phyloP scores from a whole-genome alignment of 164 flowering plant genomes.

The Protea cynaroides region DNA sequence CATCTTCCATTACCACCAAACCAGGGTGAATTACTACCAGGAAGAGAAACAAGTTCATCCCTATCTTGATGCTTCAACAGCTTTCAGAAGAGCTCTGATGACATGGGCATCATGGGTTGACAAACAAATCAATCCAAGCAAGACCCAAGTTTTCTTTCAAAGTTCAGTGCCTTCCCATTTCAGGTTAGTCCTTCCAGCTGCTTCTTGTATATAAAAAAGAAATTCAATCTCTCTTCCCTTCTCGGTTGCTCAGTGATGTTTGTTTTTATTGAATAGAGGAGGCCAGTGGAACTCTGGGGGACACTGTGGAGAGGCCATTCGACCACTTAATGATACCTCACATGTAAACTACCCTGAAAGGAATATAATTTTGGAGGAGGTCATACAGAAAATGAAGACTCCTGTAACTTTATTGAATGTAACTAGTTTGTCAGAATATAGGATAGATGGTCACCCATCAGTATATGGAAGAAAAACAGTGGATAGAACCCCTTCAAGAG shows the following conservation, averaged over 20 bases:
- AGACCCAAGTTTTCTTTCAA: slow-evolving; percentile 79
- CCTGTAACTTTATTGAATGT: slow-evolving; percentile 67
- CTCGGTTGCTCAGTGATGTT: background rate
- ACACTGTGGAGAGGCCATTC: slow-evolving; percentile 63
- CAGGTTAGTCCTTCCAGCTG: slow-evolving; percentile 37
- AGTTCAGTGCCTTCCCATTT: slow-evolving; percentile 88
- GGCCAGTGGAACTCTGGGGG: slow-evolving; percentile 95
- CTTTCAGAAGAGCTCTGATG: slow-evolving; percentile 63
- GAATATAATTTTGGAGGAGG: slow-evolving; percentile 56
- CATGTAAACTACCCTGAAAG: slow-evolving; percentile 33
- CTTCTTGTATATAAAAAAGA: background rate
- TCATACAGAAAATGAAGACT: slow-evolving; percentile 68
- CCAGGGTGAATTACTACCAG: slow-evolving; percentile 83
- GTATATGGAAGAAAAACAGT: slow-evolving; percentile 51
- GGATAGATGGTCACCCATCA: slow-evolving; percentile 97
- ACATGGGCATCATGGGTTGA: slow-evolving; percentile 98
- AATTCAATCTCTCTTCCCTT: background rate
- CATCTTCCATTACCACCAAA: background rate
- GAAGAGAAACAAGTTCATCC: slow-evolving; percentile 67
- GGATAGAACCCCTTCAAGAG: slow-evolving; percentile 23
- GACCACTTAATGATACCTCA: slow-evolving; percentile 46
- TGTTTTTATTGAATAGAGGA: slow-evolving; percentile 42
- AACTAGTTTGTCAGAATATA: slow-evolving; percentile 57
- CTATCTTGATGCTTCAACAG: slow-evolving; percentile 61
- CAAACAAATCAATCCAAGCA: slow-evolving; percentile 43